Evolutionary conservation across 495 filamentous ascomycete genomes (phyloP).

Genomic region (Articulospora tetracladia): DNA sequence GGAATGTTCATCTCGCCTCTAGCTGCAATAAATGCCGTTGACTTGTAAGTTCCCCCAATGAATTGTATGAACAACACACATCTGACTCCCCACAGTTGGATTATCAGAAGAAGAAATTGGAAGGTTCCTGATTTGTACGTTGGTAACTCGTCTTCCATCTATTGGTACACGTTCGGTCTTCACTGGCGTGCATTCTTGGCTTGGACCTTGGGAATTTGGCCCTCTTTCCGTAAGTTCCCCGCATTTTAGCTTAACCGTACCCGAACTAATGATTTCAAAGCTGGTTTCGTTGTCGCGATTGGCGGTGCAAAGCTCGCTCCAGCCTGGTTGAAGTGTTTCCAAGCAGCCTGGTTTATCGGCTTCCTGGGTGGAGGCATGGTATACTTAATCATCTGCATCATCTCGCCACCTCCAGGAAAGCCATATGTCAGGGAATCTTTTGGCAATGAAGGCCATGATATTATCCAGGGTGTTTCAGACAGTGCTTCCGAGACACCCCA

Average conservation of each 20-base stretch:
- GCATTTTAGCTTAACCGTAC: background rate
- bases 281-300: background rate
- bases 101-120: background rate
- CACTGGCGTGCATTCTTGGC: background rate
- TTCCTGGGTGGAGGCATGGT: background rate
- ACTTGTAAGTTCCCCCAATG: background rate
- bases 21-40: background rate
- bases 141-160: background rate
- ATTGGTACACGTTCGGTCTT: background rate
- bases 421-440: background rate
- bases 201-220: background rate
- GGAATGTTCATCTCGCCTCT: conserved; percentile 2
- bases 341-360: background rate
- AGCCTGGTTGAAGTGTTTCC: background rate
- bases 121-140: background rate
- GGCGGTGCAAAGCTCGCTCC: background rate
- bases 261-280: background rate
- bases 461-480: background rate
- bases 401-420: background rate
- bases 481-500: background rate
- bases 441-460: background rate
- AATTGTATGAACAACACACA: too few species aligned
- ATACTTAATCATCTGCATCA: background rate
- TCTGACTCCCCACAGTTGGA: background rate
- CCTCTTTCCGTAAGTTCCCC: background rate